Conservation (phyloP, 306 rosid genomes). For the Sicyos baderoa region DNA sequence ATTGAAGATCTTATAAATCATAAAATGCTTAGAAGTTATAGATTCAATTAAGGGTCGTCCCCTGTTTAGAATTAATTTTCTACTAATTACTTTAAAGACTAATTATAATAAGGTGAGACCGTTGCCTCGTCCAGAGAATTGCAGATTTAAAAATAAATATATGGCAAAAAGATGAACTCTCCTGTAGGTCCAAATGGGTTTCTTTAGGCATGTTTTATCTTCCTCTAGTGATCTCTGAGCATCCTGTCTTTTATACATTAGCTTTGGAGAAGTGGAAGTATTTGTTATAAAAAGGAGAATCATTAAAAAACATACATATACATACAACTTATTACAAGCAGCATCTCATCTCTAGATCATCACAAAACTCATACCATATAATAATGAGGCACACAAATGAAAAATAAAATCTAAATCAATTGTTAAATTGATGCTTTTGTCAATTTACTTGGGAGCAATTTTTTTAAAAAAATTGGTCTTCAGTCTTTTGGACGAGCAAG, state of each 20-base stretch:
- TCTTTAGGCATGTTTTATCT: background rate
- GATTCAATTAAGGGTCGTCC: no score
- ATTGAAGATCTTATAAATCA: no score
- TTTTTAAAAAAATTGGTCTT: background rate
- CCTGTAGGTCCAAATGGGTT: background rate
- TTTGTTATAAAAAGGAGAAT: background rate
- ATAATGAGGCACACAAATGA: conserved; percentile 11
- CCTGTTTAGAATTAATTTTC: no score
- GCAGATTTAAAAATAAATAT: no score
- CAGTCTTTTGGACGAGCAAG: conserved; percentile 69
- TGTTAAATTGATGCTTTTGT: conserved; percentile 6
- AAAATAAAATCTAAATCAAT: conserved; percentile 9
- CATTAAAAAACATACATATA: conserved; percentile 23
- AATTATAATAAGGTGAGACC: no score
- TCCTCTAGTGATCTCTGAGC: background rate
- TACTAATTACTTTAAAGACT: no score
- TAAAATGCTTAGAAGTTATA: no score
- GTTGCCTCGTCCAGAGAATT: no score
- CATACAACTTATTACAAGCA: conserved; percentile 26
- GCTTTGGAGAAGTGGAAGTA: background rate
- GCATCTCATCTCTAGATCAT: conserved; percentile 26
- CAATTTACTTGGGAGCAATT: background rate
- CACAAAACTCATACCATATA: conserved; percentile 10
- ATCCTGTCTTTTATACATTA: background rate
- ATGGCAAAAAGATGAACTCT: background rate